Conservation (phyloP, 2,329 filamentous ascomycete genomes). For the Scedosporium apiospermum region DNA sequence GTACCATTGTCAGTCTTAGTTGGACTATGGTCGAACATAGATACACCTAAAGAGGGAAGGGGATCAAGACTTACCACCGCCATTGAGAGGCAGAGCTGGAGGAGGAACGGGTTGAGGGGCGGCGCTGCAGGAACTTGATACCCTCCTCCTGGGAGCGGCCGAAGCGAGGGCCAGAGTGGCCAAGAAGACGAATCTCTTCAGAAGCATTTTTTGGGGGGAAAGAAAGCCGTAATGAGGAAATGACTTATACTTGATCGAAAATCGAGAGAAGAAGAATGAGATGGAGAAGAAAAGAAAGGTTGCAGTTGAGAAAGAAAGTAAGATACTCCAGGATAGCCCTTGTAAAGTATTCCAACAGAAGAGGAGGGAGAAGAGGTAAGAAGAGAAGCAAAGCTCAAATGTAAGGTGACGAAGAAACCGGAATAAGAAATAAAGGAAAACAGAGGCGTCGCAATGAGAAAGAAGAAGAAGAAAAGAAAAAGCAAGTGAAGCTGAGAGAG, state of each 20-base stretch:
- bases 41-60: not conserved
- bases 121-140: slow-evolving; percentile 4
- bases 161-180: slow-evolving; percentile 4
- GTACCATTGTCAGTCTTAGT: slow-evolving; percentile 6
- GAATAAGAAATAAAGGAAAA: not conserved
- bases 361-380: not conserved
- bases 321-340: not conserved
- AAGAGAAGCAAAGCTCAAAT: not conserved
- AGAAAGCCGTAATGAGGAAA: not conserved
- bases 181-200: slow-evolving; percentile 1
- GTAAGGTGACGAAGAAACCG: not conserved
- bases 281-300: not conserved
- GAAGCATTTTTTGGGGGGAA: not conserved
- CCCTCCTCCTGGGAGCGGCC: slow-evolving; percentile 2
- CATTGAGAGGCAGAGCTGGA: slow-evolving; percentile 26
- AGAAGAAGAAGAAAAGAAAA: not conserved
- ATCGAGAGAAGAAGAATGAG: not conserved
- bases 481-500: not conserved
- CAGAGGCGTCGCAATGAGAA: not conserved
- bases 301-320: not conserved
- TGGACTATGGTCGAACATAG: not conserved
- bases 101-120: slow-evolving; percentile 12
- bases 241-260: not conserved
- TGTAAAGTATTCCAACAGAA: not conserved
- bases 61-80: slow-evolving; percentile 21